These are phyloP conservation scores for Conticribra guillardii DNA, from an alignment of 108 stramenopile species.

Conservation along the genomic window DNA sequence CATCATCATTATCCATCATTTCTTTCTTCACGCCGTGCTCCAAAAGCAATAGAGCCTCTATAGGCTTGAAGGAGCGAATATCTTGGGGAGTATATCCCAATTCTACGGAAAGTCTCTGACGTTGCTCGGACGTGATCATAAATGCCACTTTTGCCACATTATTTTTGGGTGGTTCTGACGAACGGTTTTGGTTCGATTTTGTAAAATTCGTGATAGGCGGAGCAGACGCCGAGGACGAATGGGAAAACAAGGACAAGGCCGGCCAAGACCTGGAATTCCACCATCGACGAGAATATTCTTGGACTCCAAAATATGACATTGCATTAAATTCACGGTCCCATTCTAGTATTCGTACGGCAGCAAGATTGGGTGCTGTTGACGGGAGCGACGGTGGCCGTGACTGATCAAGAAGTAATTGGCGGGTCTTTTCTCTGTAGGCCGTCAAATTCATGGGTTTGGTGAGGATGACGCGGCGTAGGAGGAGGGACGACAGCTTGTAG, in stretches of 20 bases:
- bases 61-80: conserved; percentile 44
- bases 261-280: conserved; percentile 16
- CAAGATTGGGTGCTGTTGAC: conserved; percentile 15
- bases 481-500: conserved; percentile 21
- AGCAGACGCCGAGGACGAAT: not conserved
- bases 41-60: conserved; percentile 42
- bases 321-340: conserved; percentile 35
- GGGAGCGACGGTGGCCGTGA: conserved; percentile 3
- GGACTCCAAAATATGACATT: conserved; percentile 26
- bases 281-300: conserved; percentile 28
- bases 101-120: conserved; percentile 18
- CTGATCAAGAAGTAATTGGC: conserved; percentile 20
- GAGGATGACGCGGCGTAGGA: conserved; percentile 27
- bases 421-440: conserved; percentile 18
- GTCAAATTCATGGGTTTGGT: conserved; percentile 21
- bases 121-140: conserved; percentile 46
- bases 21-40: conserved; percentile 30
- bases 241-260: not conserved
- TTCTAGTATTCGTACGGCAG: conserved; percentile 20
- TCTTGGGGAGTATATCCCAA: conserved; percentile 42
- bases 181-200: too few species aligned
- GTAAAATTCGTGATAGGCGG: not conserved
- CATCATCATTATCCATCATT: not conserved
- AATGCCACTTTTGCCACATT: conserved; percentile 37
- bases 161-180: not conserved